These are phyloP conservation scores for Trichophyton verrucosum DNA, from an alignment of 2,329 filamentous ascomycete species.

Conservation along the genomic window DNA sequence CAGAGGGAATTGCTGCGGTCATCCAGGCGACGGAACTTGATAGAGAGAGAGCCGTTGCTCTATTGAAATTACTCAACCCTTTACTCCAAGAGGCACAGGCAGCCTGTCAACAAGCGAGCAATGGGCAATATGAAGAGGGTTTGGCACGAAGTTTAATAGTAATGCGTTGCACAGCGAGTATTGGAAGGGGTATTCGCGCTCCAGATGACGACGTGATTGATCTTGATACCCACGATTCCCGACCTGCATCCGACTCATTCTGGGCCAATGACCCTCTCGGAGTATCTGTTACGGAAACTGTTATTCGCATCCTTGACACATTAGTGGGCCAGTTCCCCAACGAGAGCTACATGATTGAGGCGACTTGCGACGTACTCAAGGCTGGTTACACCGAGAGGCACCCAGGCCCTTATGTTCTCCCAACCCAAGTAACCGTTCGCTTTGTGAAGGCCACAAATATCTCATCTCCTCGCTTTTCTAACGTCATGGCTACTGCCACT, in stretches of 20 bases:
- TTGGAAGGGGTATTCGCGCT: conserved; percentile 29
- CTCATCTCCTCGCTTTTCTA: conserved; percentile 16
- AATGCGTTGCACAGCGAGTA: conserved; percentile 30
- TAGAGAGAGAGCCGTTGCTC: conserved; percentile 27
- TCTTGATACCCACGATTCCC: conserved; percentile 18
- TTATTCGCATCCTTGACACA: conserved; percentile 31
- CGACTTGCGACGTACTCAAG: conserved; percentile 35
- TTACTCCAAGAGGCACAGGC: conserved; percentile 26
- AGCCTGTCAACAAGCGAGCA: conserved; percentile 22
- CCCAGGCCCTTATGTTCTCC: conserved; percentile 33
- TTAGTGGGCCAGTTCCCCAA: conserved; percentile 30
- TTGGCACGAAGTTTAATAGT: conserved; percentile 24
- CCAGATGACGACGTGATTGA: conserved; percentile 28
- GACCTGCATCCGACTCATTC: conserved; percentile 25
- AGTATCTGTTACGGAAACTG: conserved; percentile 22
- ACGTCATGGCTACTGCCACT: conserved; percentile 35
- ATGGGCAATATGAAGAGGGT: conserved; percentile 24
- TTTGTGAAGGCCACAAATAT: conserved; percentile 31
- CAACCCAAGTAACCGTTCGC: conserved; percentile 28
- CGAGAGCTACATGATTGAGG: conserved; percentile 33
- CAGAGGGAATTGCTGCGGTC: conserved; percentile 35
- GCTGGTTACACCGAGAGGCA: conserved; percentile 34
- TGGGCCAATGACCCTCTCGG: conserved; percentile 26
- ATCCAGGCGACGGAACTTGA: conserved; percentile 31
- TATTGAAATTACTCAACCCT: conserved; percentile 28